Evolutionary conservation across 768 basidiomycete species (phyloP).

Genomic region (Suillus plorans): DNA sequence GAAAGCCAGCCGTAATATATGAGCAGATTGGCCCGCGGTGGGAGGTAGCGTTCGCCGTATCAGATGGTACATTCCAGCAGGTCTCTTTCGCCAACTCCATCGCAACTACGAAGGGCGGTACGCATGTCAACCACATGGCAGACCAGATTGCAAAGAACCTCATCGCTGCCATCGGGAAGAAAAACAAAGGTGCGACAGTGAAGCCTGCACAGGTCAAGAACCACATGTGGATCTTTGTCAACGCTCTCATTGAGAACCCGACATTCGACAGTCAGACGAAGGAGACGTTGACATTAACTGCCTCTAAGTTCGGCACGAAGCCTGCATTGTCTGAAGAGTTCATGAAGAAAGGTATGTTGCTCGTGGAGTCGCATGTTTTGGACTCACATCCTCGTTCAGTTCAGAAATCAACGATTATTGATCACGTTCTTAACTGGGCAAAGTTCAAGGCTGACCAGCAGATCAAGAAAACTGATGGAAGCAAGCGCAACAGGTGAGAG

Average conservation of each 20-base stretch:
- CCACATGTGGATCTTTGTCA: slow-evolving; percentile 98
- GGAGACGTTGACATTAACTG: slow-evolving; percentile 85
- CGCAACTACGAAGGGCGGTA: slow-evolving; percentile 94
- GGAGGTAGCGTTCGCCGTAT: slow-evolving; percentile 95
- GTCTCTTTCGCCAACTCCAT: slow-evolving; percentile 99
- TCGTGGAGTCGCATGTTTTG: background rate
- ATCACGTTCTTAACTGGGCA: slow-evolving; percentile 93
- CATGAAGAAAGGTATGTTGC: slow-evolving; percentile 82
- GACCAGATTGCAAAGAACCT: slow-evolving; percentile 90
- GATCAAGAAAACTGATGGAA: slow-evolving; percentile 93
- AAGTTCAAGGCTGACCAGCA: slow-evolving; percentile 96
- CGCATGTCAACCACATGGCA: slow-evolving; percentile 81
- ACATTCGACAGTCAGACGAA: slow-evolving; percentile 99
- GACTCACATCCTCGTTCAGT: slow-evolving; percentile 45
- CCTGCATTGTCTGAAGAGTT: slow-evolving; percentile 87
- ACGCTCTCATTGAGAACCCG: slow-evolving; percentile 94
- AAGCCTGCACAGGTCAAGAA: slow-evolving; percentile 94
- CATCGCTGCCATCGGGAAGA: slow-evolving; percentile 83
- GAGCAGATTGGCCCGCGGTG: slow-evolving; percentile 81
- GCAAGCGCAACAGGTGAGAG: slow-evolving; percentile 78
- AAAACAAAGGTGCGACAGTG: slow-evolving; percentile 95
- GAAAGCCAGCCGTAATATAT: slow-evolving; percentile 78
- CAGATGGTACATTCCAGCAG: slow-evolving; percentile 89
- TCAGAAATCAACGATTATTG: slow-evolving; percentile 84
- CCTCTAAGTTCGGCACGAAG: slow-evolving; percentile 89